Conservation (phyloP, 495 filamentous ascomycete genomes). For the Aspergillus homomorphus region DNA sequence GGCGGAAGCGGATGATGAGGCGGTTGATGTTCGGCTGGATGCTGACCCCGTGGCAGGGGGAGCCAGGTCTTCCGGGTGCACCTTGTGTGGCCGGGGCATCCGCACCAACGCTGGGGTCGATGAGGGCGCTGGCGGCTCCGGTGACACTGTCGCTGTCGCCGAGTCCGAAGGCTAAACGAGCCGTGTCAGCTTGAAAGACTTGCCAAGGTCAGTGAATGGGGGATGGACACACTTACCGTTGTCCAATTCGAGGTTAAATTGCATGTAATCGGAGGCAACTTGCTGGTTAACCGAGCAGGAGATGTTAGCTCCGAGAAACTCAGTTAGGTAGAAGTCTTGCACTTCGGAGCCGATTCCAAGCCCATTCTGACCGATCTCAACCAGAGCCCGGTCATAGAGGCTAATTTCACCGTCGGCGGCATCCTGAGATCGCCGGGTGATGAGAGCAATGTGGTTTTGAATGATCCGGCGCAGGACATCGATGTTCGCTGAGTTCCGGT, state of each 20-base stretch:
- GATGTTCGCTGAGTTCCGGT: slow-evolving; percentile 16
- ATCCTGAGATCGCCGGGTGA: slow-evolving; percentile 34
- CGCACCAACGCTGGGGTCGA: background rate
- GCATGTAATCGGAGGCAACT: slow-evolving; percentile 17
- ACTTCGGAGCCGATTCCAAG: slow-evolving; percentile 26
- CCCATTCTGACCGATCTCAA: slow-evolving; percentile 30
- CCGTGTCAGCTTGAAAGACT: background rate
- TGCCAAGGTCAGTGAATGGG: too few species aligned
- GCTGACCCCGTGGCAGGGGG: background rate
- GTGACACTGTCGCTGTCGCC: background rate
- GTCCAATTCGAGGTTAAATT: slow-evolving; percentile 15
- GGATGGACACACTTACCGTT: slow-evolving; percentile 12
- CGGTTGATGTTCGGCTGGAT: slow-evolving; percentile 24
- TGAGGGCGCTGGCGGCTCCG: background rate
- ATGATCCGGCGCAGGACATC: slow-evolving; percentile 27
- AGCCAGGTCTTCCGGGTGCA: background rate
- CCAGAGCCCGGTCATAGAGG: slow-evolving; percentile 39
- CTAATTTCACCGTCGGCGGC: slow-evolving; percentile 41
- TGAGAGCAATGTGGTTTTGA: slow-evolving; percentile 28
- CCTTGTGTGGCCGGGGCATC: background rate
- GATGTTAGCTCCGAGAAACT: slow-evolving; percentile 35
- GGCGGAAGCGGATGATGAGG: slow-evolving; percentile 34
- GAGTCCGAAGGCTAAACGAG: background rate
- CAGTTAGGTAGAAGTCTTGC: slow-evolving; percentile 38
- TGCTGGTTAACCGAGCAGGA: slow-evolving; percentile 9